Conservation (phyloP, 106 monocot species). For the Gastrodia elata region DNA sequence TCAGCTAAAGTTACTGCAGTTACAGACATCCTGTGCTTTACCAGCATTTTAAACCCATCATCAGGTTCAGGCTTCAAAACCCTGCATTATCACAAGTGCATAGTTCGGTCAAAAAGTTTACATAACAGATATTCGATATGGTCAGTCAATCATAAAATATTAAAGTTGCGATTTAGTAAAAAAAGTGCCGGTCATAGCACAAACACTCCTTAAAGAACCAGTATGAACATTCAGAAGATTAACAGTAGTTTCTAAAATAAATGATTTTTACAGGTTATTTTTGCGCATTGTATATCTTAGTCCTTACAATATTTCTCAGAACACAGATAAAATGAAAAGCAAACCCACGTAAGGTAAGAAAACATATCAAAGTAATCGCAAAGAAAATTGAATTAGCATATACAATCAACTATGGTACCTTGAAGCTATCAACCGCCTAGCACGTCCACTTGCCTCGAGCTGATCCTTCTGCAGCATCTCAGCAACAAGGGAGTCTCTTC, state of each 20-base stretch:
- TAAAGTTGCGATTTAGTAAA: too few relatives aligned
- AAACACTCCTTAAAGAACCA: too few relatives aligned
- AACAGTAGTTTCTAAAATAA: neutral
- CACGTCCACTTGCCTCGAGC: constrained; percentile 68
- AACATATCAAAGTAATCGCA: neutral
- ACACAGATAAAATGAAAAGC: neutral
- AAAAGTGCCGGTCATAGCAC: too few relatives aligned
- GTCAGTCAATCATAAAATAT: neutral
- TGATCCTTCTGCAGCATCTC: constrained; percentile 71
- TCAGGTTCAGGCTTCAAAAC: constrained; percentile 38
- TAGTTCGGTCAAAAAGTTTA: neutral
- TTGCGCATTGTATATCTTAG: neutral
- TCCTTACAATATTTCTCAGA: neutral
- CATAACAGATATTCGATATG: neutral
- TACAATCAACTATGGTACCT: constrained; percentile 27
- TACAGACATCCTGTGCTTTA: constrained; percentile 75
- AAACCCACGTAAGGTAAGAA: neutral
- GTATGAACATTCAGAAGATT: neutral
- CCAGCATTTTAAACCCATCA: constrained; percentile 39
- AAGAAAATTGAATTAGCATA: neutral
- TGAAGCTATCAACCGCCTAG: constrained; percentile 37
- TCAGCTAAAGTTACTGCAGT: constrained; percentile 60
- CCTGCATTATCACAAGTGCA: constrained; percentile 20
- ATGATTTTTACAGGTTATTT: neutral
- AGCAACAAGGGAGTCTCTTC: constrained; percentile 56